These are phyloP conservation scores for Arctium lappa DNA, from an alignment of 129 eudicot genomes.

Conservation along the genomic window DNA sequence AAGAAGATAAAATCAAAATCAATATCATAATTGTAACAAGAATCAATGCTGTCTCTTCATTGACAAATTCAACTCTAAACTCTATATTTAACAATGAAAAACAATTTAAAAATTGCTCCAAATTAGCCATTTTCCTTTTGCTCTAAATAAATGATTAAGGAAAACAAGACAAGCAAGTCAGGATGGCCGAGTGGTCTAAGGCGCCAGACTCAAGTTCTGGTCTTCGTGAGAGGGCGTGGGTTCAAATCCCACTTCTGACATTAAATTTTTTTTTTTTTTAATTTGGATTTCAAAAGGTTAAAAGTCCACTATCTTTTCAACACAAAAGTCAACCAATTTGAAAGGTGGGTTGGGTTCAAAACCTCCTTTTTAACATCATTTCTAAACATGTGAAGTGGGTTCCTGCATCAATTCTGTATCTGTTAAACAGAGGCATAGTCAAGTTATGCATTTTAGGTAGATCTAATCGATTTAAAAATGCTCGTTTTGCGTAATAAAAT, in stretches of 20 bases:
- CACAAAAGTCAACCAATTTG: background rate
- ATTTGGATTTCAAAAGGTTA: background rate
- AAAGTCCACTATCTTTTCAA: background rate
- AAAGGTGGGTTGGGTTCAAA: background rate
- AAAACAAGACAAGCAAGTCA: constrained; percentile 32
- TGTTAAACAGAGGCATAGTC: too few species aligned
- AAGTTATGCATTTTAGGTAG: too few species aligned
- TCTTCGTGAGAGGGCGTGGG: constrained; percentile 97
- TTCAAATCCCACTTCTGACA: constrained; percentile 99
- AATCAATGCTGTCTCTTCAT: background rate
- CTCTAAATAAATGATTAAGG: background rate
- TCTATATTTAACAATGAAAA: background rate
- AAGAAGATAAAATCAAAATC: too few species aligned
- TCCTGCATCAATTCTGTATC: background rate
- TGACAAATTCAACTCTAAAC: background rate
- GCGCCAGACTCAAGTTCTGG: constrained; percentile 99
- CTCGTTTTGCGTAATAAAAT: too few species aligned
- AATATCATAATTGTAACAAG: too few species aligned
- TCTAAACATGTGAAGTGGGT: background rate
- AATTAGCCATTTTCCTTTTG: background rate
- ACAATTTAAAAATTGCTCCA: background rate
- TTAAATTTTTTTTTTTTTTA: background rate
- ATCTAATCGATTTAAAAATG: too few species aligned
- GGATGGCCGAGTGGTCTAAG: constrained; percentile 99
- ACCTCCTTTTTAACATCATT: background rate